These are phyloP conservation scores for Gliomastix tumulicola DNA, from an alignment of 2,329 filamentous ascomycete species.

Conservation along the genomic window DNA sequence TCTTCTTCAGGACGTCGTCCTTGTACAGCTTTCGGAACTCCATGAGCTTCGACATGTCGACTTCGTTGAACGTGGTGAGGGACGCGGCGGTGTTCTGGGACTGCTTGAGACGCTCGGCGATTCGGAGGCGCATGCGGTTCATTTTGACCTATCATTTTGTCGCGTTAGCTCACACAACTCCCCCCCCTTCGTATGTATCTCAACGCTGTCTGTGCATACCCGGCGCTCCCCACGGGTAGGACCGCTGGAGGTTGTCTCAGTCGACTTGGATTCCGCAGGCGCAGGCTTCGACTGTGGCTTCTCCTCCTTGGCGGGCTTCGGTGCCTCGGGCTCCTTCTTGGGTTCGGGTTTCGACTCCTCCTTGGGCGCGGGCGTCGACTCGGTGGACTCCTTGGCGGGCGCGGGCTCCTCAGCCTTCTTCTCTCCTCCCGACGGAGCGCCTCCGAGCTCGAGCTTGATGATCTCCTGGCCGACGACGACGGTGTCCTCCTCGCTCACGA, in stretches of 20 bases:
- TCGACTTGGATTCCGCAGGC: slow-evolving; percentile 1
- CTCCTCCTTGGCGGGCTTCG: slow-evolving; percentile 12
- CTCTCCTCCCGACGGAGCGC: slow-evolving; percentile 33
- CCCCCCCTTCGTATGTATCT: slow-evolving; percentile 9
- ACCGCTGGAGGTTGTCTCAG: slow-evolving; percentile 28
- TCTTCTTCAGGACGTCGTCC: slow-evolving; percentile 92
- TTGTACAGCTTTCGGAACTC: slow-evolving; percentile 97
- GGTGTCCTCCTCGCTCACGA: slow-evolving; percentile 91
- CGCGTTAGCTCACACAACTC: slow-evolving; percentile 11
- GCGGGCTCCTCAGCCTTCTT: slow-evolving; percentile 26
- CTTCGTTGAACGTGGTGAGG: slow-evolving; percentile 97
- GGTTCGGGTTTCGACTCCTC: slow-evolving; percentile 25
- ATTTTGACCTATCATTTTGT: slow-evolving; percentile 78
- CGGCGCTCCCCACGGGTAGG: slow-evolving; percentile 82
- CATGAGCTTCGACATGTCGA: slow-evolving; percentile 97
- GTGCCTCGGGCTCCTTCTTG: slow-evolving; percentile 17
- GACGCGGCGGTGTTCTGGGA: slow-evolving; percentile 98
- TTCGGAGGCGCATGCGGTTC: slow-evolving; percentile 98
- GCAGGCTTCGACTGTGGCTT: slow-evolving; percentile 16
- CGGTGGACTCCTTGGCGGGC: slow-evolving; percentile 8
- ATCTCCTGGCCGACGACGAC: slow-evolving; percentile 92
- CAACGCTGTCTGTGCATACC: slow-evolving; percentile 41
- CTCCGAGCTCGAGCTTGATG: slow-evolving; percentile 76
- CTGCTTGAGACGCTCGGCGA: slow-evolving; percentile 96
- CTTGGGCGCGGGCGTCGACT: slow-evolving; percentile 30